Percentiles rank a stretch among this genome's conserved stretches.
Conservation (phyloP, 179 eudicot species). For the Dionaea muscipula region DNA sequence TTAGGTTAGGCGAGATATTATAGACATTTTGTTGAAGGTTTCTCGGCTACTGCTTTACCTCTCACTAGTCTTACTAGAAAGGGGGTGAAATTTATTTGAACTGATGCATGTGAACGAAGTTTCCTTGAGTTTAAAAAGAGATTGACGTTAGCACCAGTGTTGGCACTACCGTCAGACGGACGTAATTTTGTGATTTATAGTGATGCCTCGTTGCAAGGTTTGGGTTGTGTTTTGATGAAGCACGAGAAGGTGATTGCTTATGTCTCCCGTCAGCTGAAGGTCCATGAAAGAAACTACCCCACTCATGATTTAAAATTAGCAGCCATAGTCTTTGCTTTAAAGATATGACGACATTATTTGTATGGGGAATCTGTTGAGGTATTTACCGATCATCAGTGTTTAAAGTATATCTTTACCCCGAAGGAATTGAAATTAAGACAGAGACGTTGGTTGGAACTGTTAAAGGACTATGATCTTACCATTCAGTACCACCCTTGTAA, state of each 20-base stretch:
- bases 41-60: neutral
- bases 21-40: neutral
- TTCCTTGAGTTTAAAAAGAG: neutral
- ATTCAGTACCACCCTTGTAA: too few relatives aligned
- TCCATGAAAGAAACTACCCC: neutral
- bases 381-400: too few relatives aligned
- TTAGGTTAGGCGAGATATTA: neutral
- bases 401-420: too few relatives aligned
- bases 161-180: neutral
- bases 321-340: neutral
- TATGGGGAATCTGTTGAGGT: too few relatives aligned
- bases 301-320: neutral
- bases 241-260: neutral
- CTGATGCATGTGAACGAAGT: neutral
- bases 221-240: neutral
- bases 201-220: neutral
- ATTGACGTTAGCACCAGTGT: neutral
- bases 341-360: neutral
- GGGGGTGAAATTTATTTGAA: neutral
- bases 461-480: too few relatives aligned
- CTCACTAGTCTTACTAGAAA: neutral
- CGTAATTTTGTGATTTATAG: neutral
- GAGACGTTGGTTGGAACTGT: too few relatives aligned
- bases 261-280: neutral
- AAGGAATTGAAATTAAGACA: too few relatives aligned